Conservation (phyloP, 1,284 basidiomycete genomes). For the Cerrena zonata region DNA sequence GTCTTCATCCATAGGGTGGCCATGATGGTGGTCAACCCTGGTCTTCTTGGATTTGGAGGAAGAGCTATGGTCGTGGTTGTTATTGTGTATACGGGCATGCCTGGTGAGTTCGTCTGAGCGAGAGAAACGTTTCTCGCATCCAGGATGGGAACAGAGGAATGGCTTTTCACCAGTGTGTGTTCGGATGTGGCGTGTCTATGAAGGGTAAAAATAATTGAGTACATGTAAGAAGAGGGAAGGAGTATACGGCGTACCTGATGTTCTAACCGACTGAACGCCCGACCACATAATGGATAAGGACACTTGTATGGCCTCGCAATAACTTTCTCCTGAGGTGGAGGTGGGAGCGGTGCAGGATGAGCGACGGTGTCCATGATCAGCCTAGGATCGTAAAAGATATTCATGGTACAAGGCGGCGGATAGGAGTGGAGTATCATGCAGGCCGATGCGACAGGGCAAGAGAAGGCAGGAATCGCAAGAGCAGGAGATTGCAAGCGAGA, state of each 20-base stretch:
- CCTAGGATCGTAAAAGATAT: neutral
- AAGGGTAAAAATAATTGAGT: conserved; percentile 14
- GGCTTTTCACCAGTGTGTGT: conserved; percentile 99
- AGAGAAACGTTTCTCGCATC: conserved; percentile 98
- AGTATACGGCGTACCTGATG: conserved; percentile 65
- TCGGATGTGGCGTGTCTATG: conserved; percentile 91
- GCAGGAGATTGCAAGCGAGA: neutral
- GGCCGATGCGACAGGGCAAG: neutral
- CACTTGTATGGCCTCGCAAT: conserved; percentile 88
- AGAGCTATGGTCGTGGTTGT: conserved; percentile 29
- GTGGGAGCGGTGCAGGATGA: conserved; percentile 20
- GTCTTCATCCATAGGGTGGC: conserved; percentile 32
- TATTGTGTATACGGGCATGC: conserved; percentile 88
- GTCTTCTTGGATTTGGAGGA: conserved; percentile 28
- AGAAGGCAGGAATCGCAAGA: neutral
- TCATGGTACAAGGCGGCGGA: too few species aligned
- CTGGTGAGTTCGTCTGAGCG: conserved; percentile 95
- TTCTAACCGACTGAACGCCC: conserved; percentile 86
- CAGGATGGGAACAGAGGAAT: conserved; percentile 85
- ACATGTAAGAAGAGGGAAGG: conserved; percentile 2
- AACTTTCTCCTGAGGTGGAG: conserved; percentile 42
- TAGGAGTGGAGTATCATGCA: too few species aligned
- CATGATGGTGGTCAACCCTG: conserved; percentile 27
- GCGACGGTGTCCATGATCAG: conserved; percentile 10
- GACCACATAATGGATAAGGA: conserved; percentile 84